Percentiles rank a stretch among this genome's conserved stretches.
Evolutionary conservation across 306 rosid genomes (phyloP).

Genomic region (Clitoria ternatea): DNA sequence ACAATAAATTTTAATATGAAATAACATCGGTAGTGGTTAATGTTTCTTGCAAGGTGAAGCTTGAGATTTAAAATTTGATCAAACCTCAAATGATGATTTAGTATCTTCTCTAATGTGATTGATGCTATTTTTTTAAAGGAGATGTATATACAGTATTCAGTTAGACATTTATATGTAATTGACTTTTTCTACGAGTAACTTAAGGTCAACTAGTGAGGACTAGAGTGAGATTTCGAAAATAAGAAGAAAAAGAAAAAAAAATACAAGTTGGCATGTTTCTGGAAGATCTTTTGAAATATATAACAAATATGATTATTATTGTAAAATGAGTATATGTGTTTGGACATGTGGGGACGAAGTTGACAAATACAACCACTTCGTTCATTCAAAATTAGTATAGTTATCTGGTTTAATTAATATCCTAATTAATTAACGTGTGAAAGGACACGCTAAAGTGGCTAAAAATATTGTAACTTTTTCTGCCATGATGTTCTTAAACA

Average conservation of each 20-base stretch:
- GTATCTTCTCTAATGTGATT: too few relatives aligned
- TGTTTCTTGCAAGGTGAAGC: background rate
- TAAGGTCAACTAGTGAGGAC: constrained; percentile 15
- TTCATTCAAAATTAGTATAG: constrained; percentile 4
- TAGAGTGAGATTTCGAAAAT: background rate
- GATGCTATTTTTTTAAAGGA: background rate
- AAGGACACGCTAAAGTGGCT: too few relatives aligned
- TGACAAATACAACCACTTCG: background rate
- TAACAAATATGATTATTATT: background rate
- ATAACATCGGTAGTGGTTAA: background rate
- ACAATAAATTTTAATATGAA: background rate
- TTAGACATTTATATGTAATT: background rate
- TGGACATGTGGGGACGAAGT: constrained; percentile 13
- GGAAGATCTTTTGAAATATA: background rate
- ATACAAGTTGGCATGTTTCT: constrained; percentile 11
- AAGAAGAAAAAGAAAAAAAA: background rate
- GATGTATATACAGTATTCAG: background rate
- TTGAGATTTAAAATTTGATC: background rate
- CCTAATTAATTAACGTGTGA: background rate
- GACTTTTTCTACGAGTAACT: background rate
- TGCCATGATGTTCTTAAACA: too few relatives aligned
- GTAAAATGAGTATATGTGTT: background rate
- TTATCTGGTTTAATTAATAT: background rate
- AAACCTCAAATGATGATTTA: background rate
- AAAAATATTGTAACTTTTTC: too few relatives aligned